phyloP scores from a whole-genome alignment of 371 early-diverging fungal genomes.

The Mortierella sp. region DNA sequence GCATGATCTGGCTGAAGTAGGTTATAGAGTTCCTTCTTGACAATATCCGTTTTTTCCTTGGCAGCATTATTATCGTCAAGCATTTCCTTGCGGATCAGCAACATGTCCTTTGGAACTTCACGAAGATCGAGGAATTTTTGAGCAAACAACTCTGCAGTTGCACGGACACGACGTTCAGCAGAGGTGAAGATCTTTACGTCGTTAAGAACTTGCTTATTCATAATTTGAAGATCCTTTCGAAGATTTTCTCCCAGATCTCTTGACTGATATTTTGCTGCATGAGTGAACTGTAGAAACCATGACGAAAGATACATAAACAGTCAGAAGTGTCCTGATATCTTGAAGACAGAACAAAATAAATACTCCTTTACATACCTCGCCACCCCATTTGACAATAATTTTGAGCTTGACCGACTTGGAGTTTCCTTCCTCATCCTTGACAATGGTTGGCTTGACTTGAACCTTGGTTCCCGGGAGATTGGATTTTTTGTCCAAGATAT shows the following conservation, averaged over 20 bases:
- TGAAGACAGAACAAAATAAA: too few species aligned
- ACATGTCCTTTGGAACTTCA: slow-evolving; percentile 67
- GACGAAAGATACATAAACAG: too few species aligned
- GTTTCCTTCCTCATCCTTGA: slow-evolving; percentile 63
- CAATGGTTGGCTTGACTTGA: slow-evolving; percentile 89
- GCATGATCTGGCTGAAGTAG: slow-evolving; percentile 61
- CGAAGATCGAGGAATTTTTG: slow-evolving; percentile 77
- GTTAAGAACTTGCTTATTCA: slow-evolving; percentile 87
- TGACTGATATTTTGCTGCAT: slow-evolving; percentile 93
- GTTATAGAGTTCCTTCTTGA: slow-evolving; percentile 78
- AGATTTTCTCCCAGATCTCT: slow-evolving; percentile 93
- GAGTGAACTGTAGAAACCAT: slow-evolving; percentile 89
- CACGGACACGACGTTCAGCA: slow-evolving; percentile 91
- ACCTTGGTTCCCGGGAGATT: slow-evolving; percentile 91
- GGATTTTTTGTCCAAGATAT: slow-evolving; percentile 85
- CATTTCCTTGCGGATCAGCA: slow-evolving; percentile 88
- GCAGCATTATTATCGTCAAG: slow-evolving; percentile 95
- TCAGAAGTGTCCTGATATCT: too few species aligned
- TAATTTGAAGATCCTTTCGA: slow-evolving; percentile 90
- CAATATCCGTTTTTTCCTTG: slow-evolving; percentile 92
- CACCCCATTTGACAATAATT: slow-evolving; percentile 97
- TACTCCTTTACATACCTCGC: slow-evolving; percentile 83
- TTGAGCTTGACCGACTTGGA: slow-evolving; percentile 80
- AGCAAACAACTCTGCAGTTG: slow-evolving; percentile 89
- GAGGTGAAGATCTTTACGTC: slow-evolving; percentile 90